Evolutionary conservation across 352 stramenopile genomes (phyloP), one percentile per base, ranked within the genome.

Genomic region (Phytopythium ostracodes): DNA sequence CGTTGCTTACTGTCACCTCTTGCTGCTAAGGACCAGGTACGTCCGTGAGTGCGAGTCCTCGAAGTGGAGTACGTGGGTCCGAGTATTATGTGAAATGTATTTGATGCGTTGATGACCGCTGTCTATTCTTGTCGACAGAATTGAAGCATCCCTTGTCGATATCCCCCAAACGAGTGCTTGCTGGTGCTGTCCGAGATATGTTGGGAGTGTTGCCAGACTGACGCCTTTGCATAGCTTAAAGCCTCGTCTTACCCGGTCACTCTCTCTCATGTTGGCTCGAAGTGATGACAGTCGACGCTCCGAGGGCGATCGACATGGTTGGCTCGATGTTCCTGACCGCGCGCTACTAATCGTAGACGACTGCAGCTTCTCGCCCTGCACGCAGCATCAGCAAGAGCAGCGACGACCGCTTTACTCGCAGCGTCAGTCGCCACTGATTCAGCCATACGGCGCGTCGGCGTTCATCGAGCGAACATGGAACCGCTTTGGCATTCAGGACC

Each of bases 391-490:
- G 56, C n/a, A 31, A 27, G 44, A 51, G 4, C 60, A 36, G n/a
- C 59, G 51, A 54, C 43, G 57, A n/a, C 80, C 80, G 10, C 27
- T 80, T 27, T 89, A 89, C 62, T 66, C 69, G 2, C 44, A 63
- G 12, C 74, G 80, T 2, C 76, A 81, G 27, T 70, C 80, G 10
- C 80, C 80, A 7, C 62, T 88, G n/a, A 70, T 88, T 20, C 80
- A 88, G 54, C 71, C 80, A 9, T 67, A 81, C 43, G 47, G 72
- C 10, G 51, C 63, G 12, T 87, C 80, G 17, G 12, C 43, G 10
- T 87, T 89, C 36, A 63, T 66, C 0, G 68, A 78, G 33, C 70
- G 54, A 42, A 79, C 68, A 0, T 62, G 56, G 29, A 40, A 31
- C 7, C 63, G 63, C 24, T 75, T 70, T 17, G 70, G 69, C 10